Base-by-base conservation (phyloP, 805 yeast species). In the Candida fluviatilis region DNA sequence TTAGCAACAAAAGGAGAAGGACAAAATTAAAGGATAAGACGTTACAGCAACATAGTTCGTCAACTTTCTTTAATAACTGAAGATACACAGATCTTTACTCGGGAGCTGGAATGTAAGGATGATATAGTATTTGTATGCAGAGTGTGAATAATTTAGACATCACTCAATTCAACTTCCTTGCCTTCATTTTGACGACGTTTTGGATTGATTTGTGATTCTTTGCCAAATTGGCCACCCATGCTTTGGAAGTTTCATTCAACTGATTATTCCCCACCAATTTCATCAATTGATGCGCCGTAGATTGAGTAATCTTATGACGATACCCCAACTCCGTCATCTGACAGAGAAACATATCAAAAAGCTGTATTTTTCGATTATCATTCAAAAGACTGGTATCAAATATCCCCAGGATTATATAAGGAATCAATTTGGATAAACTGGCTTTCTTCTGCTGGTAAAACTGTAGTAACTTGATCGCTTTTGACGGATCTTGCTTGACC, bases 371-470 rank as follows among this genome's bases (percentile, higher is more conserved):
- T 17, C 52, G 49, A 26, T 43, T 43, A 2, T 41, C 43, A 3
- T 34, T 36, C 31, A 57, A 41, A 7, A 24, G 41, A 13, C 31
- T 13, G 3, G 62, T 43, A 13, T 42, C 38, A 14, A 66, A 38
- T 5, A 66, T 49, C 5, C 69, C 72, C 14, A 51, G 47, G 29
- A 58, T 50, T 23, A 52, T 55, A 28, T 45, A 58, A 37, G 18
- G 54, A 37, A 15, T 41, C 37, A 35, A 46, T 32, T 40, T 42
- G 10, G 48, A 43, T 18, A 64, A 40, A 6, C 40, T 26, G 7
- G 53, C 39, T 30, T 57, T 54, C 12, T 46, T 49, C 5, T 49
- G 32, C 26, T 47, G 37, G 46, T 55, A 54, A 18, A 41, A 43
- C 1, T 47, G 38, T n/a, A 64, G 48, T 14, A 64, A 42, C 31